Evolutionary conservation across 495 filamentous ascomycete species (phyloP).

Genomic region (Chaetomidium leptoderma): DNA sequence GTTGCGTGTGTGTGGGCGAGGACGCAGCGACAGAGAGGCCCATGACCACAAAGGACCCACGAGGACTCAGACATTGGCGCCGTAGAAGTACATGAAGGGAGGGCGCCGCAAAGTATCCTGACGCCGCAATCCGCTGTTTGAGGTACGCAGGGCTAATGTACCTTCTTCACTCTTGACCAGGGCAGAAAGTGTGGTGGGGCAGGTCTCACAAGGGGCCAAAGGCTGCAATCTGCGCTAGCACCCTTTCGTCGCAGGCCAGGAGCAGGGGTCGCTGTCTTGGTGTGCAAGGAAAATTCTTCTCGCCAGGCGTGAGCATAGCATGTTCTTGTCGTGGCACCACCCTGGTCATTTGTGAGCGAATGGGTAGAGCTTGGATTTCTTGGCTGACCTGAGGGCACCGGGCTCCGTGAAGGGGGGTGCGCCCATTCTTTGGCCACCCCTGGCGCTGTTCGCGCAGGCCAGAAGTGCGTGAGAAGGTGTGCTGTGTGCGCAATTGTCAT

Average conservation of each 20-base stretch:
- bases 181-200: slow-evolving; percentile 22
- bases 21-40: slow-evolving; percentile 28
- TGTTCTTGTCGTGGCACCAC: slow-evolving; percentile 37
- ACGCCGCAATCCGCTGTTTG: slow-evolving; percentile 10
- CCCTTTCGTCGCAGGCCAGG: slow-evolving; percentile 22
- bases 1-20: slow-evolving; percentile 23
- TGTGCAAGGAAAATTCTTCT: slow-evolving; percentile 24
- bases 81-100: slow-evolving; percentile 22
- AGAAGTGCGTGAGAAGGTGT: slow-evolving; percentile 17
- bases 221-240: slow-evolving; percentile 34
- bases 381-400: slow-evolving; percentile 7
- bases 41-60: slow-evolving; percentile 39
- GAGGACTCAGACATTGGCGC: slow-evolving; percentile 32
- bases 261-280: slow-evolving; percentile 27
- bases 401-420: slow-evolving; percentile 8
- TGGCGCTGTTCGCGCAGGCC: slow-evolving; percentile 6
- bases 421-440: background rate
- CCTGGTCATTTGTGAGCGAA: slow-evolving; percentile 28
- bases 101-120: slow-evolving; percentile 18
- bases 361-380: slow-evolving; percentile 22
- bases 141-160: slow-evolving; percentile 22
- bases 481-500: slow-evolving; percentile 16
- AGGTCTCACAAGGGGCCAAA: slow-evolving; percentile 24
- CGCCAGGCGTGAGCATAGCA: slow-evolving; percentile 29
- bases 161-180: slow-evolving; percentile 16